Evolutionary conservation across 2,329 filamentous ascomycete genomes (phyloP).

Genomic region (Penicillium sp.): DNA sequence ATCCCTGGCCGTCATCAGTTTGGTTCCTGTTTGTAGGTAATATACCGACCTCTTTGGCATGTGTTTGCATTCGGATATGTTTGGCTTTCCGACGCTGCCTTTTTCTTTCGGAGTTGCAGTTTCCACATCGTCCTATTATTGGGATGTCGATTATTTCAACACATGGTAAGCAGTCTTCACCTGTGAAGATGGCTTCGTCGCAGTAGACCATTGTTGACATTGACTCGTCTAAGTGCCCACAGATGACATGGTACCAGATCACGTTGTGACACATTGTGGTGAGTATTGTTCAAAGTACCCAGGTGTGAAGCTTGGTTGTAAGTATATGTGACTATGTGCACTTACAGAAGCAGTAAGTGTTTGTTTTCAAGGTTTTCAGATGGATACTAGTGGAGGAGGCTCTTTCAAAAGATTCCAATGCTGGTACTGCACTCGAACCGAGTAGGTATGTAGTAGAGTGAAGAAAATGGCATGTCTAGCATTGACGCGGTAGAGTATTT

Average conservation of each 20-base stretch:
- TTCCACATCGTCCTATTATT: slow-evolving; percentile 12
- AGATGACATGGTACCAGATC: slow-evolving; percentile 24
- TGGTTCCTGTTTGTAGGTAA: not conserved
- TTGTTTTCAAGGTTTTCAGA: no score
- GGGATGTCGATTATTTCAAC: slow-evolving; percentile 10
- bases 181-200: slow-evolving; percentile 8
- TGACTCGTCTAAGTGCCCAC: slow-evolving; percentile 14
- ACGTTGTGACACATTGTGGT: slow-evolving; percentile 24
- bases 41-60: not conserved
- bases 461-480: no score
- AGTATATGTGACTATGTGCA: no score
- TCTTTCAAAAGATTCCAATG: no score
- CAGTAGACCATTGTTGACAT: slow-evolving; percentile 17
- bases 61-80: not conserved
- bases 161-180: slow-evolving; percentile 14
- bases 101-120: not conserved
- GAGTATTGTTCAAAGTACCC: no score
- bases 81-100: no score
- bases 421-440: no score
- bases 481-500: no score
- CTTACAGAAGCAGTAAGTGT: no score
- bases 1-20: not conserved
- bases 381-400: no score
- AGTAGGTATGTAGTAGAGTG: no score
- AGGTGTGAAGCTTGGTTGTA: not conserved